Evolutionary conservation across 2,329 filamentous ascomycete genomes (phyloP).

Genomic region (Aspergillus sp.): DNA sequence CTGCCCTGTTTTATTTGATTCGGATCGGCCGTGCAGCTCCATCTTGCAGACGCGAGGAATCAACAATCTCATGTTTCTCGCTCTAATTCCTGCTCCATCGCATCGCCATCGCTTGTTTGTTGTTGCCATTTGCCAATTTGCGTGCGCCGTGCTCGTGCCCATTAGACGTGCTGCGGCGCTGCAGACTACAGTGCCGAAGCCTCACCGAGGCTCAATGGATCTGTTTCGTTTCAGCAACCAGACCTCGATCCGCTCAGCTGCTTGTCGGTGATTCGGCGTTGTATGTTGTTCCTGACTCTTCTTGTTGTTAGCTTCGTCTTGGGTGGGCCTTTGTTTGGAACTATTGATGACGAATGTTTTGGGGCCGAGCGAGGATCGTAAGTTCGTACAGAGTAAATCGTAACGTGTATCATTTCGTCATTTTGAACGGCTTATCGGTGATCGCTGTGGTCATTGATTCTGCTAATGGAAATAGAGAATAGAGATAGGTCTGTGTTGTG

Average conservation of each 20-base stretch:
- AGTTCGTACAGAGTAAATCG: too few relatives aligned
- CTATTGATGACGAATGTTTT: slow-evolving; percentile 7
- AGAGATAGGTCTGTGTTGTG: not conserved
- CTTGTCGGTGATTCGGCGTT: not conserved
- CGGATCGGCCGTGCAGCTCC: slow-evolving; percentile 5
- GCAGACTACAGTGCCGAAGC: not conserved
- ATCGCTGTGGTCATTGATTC: not conserved
- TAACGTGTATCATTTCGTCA: not conserved
- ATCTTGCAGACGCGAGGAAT: not conserved
- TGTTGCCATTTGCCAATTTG: not conserved
- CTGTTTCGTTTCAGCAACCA: not conserved
- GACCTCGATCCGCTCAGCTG: not conserved
- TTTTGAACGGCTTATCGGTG: not conserved
- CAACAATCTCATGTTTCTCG: not conserved
- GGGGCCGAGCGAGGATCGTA: not conserved
- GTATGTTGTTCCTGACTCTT: not conserved
- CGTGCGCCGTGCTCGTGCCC: too few relatives aligned
- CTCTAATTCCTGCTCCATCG: not conserved
- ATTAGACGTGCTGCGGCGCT: too few relatives aligned
- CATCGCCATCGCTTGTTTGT: not conserved
- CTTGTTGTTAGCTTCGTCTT: not conserved
- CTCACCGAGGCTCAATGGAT: slow-evolving; percentile 5
- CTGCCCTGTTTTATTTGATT: slow-evolving; percentile 10
- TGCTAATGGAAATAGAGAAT: not conserved
- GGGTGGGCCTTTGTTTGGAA: not conserved